Percentiles rank a stretch among this genome's conserved stretches.
Conservation (phyloP, 2,329 filamentous ascomycete species). For the Alternaria viburni region DNA sequence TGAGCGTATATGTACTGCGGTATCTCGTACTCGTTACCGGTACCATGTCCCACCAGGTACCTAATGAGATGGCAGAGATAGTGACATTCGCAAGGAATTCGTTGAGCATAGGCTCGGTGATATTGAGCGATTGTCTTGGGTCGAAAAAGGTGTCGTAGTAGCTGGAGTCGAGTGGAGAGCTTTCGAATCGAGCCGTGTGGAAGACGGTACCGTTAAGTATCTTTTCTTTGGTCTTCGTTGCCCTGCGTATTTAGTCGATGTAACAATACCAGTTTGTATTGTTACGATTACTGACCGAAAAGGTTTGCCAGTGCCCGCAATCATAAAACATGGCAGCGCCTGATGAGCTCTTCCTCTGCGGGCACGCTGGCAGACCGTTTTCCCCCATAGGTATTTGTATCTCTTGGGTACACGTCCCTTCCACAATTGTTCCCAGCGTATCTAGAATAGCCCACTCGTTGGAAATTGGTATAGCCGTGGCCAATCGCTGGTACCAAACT, state of each 20-base stretch:
- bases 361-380: too few relatives aligned
- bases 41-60: background rate
- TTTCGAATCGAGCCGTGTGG: background rate
- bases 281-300: too few relatives aligned
- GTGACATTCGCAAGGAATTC: background rate
- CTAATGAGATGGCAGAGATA: background rate
- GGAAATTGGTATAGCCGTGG: background rate
- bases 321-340: too few relatives aligned
- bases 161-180: too few relatives aligned
- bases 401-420: too few relatives aligned
- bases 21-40: background rate
- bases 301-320: too few relatives aligned
- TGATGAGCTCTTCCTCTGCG: too few relatives aligned
- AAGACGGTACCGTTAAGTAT: background rate
- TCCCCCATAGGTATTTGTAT: too few relatives aligned
- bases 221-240: background rate
- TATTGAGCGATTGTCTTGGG: background rate
- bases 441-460: background rate
- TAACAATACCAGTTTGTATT: too few relatives aligned
- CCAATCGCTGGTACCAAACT: background rate
- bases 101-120: background rate
- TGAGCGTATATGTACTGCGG: background rate
- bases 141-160: background rate
- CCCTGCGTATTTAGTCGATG: too few relatives aligned
- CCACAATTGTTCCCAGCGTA: background rate